These are phyloP conservation scores for Eimeria falciformis DNA, from an alignment of 169 alveolate species.

Conservation along the genomic window DNA sequence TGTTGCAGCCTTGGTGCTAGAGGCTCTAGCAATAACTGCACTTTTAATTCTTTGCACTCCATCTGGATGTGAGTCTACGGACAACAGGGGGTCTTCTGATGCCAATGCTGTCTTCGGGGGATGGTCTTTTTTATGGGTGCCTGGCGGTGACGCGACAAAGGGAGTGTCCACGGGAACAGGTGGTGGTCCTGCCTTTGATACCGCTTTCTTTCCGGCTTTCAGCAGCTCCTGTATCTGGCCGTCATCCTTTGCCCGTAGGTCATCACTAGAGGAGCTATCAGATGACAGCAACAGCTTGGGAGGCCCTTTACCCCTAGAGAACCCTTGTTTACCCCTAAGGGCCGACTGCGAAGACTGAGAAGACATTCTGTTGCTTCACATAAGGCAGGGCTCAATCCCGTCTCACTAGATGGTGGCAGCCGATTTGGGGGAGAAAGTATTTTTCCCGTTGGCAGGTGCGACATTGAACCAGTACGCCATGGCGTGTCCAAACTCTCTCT, in stretches of 20 bases:
- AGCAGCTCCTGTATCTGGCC: not conserved
- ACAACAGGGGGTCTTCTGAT: slow-evolving; percentile 45
- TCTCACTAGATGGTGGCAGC: no score
- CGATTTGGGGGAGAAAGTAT: not conserved
- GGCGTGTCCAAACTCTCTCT: no score
- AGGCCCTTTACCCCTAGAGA: not conserved
- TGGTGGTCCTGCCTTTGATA: not conserved
- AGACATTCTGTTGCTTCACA: not conserved
- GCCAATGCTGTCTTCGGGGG: slow-evolving; percentile 6
- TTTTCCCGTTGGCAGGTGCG: not conserved
- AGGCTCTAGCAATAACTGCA: slow-evolving; percentile 46
- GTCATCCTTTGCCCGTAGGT: not conserved
- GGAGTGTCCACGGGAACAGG: slow-evolving; percentile 48
- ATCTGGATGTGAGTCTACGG: slow-evolving; percentile 11
- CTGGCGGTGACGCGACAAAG: slow-evolving; percentile 17
- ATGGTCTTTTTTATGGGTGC: not conserved
- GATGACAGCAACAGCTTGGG: slow-evolving; percentile 55
- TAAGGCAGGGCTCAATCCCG: not conserved
- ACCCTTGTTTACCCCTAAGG: no score
- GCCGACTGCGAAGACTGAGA: not conserved
- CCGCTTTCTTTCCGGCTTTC: no score
- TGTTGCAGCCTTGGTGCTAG: not conserved
- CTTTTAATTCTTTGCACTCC: slow-evolving; percentile 42
- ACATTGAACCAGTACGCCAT: not conserved
- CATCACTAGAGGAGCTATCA: slow-evolving; percentile 69